Conservation (phyloP, 305 asterid species). For the Fraxinus sp. region DNA sequence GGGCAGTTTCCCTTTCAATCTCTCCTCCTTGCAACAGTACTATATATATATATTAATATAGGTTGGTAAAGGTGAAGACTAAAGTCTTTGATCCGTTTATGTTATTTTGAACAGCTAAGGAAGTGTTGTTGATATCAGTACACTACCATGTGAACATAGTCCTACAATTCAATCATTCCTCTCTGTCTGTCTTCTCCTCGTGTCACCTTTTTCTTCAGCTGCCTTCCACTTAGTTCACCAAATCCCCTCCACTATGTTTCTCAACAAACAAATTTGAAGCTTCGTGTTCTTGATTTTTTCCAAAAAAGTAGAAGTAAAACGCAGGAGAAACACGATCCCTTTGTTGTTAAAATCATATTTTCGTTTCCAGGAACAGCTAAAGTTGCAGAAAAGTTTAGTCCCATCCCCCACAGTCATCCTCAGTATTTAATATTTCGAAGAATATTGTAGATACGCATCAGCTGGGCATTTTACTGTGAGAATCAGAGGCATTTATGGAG, state of each 20-base stretch:
- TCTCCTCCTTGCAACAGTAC: background rate
- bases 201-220: background rate
- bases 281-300: background rate
- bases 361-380: background rate
- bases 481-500: constrained; percentile 31
- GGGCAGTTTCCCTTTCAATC: background rate
- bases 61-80: background rate
- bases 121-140: background rate
- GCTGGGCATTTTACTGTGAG: background rate
- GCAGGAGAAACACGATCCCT: background rate
- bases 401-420: background rate
- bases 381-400: background rate
- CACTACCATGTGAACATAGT: background rate
- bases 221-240: background rate
- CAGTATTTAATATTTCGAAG: background rate
- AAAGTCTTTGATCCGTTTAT: background rate
- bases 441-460: background rate
- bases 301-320: background rate
- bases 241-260: background rate
- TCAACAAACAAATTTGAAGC: background rate
- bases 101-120: background rate
- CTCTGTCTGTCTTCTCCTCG: background rate
- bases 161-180: background rate
- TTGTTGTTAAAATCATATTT: background rate
- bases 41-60: too few relatives aligned